Conservation (phyloP, 2,329 filamentous ascomycete species). For the Ampelomyces quisqualis region DNA sequence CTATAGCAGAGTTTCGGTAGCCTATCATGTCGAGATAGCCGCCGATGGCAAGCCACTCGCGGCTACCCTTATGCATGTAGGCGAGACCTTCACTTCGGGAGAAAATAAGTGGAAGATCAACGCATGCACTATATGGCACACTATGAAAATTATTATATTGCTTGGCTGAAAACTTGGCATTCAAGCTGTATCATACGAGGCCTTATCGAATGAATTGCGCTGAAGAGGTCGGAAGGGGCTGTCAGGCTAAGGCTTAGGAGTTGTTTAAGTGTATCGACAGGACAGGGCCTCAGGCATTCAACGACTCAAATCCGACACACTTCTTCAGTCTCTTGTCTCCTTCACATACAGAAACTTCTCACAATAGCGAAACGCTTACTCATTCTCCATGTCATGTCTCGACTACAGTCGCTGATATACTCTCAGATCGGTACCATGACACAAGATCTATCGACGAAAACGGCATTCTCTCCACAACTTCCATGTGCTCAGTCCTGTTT, state of each 20-base stretch:
- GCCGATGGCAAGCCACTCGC: background rate
- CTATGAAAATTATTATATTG: background rate
- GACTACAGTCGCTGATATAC: background rate
- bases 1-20: background rate
- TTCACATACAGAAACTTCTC: background rate
- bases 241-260: background rate
- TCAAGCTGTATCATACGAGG: background rate
- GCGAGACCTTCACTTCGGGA: background rate
- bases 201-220: background rate
- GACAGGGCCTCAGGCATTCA: no score
- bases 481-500: conserved; percentile 15
- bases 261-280: no score
- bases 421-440: conserved; percentile 13
- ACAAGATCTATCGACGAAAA: conserved; percentile 12
- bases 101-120: background rate
- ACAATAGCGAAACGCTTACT: background rate
- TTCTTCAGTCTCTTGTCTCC: no score
- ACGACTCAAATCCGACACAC: no score
- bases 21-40: background rate
- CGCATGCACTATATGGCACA: background rate
- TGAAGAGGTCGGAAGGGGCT: background rate
- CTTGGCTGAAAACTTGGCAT: background rate
- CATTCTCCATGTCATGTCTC: background rate
- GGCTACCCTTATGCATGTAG: background rate
- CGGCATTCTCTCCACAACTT: conserved; percentile 10